phyloP scores from a whole-genome alignment of 2,329 filamentous ascomycete species.

The Neofusicoccum laricinum region DNA sequence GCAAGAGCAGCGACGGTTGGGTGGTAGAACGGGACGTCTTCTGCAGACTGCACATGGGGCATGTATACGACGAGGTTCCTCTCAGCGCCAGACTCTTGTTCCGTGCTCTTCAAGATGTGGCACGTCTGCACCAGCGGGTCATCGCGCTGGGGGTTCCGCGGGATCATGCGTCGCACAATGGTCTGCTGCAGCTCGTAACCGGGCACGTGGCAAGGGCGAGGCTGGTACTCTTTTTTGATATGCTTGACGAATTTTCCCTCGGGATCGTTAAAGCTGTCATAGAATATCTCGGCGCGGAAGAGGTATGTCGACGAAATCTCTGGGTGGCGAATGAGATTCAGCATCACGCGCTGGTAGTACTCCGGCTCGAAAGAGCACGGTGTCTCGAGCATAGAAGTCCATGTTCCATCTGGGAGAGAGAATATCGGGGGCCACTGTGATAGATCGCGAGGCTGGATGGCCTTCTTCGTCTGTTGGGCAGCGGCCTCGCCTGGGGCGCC shows the following conservation, averaged over 20 bases:
- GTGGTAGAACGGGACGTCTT: slow-evolving; percentile 82
- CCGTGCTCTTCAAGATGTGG: slow-evolving; percentile 56
- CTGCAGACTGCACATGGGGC: slow-evolving; percentile 63
- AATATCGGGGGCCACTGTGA: slow-evolving; percentile 21
- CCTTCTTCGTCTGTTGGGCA: not conserved
- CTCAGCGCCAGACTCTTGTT: slow-evolving; percentile 22
- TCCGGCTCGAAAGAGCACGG: slow-evolving; percentile 61
- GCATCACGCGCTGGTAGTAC: slow-evolving; percentile 65
- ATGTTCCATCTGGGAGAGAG: slow-evolving; percentile 31
- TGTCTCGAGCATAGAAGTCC: slow-evolving; percentile 37
- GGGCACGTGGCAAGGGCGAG: slow-evolving; percentile 21
- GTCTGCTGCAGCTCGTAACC: slow-evolving; percentile 55
- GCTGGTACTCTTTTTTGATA: slow-evolving; percentile 41
- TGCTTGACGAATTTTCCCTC: slow-evolving; percentile 48
- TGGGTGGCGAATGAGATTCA: slow-evolving; percentile 73
- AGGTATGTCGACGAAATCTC: slow-evolving; percentile 77
- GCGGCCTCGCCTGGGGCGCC: not conserved
- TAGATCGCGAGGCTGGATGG: slow-evolving; percentile 34
- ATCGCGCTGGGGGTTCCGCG: slow-evolving; percentile 77
- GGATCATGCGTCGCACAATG: slow-evolving; percentile 74
- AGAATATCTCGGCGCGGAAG: slow-evolving; percentile 73
- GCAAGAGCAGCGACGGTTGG: slow-evolving; percentile 71
- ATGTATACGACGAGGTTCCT: slow-evolving; percentile 69
- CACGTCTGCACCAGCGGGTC: slow-evolving; percentile 77
- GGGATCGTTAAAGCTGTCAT: slow-evolving; percentile 46